These are phyloP conservation scores for Centella asiatica DNA, from an alignment of 129 eudicot genomes.

Conservation along the genomic window DNA sequence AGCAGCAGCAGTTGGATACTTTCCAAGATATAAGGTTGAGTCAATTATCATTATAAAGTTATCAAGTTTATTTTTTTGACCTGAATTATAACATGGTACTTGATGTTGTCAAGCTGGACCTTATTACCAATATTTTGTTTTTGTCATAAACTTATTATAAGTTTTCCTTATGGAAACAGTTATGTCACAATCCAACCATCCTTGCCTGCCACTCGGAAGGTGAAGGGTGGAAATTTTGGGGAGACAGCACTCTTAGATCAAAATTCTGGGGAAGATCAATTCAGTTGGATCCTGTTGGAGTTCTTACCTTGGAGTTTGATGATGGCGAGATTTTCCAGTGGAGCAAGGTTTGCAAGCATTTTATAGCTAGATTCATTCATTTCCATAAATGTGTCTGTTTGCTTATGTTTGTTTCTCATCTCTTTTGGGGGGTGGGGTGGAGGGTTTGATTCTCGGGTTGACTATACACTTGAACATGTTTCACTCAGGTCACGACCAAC, in stretches of 20 bases:
- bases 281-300: conserved; percentile 59
- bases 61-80: too few relatives aligned
- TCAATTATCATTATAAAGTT: too few relatives aligned
- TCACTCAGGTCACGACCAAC: conserved; percentile 45
- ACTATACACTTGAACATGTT: background rate
- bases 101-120: background rate
- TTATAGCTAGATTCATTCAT: background rate
- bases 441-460: background rate
- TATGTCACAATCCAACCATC: conserved; percentile 91
- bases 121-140: background rate
- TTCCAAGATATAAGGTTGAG: too few relatives aligned
- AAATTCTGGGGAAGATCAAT: conserved; percentile 81
- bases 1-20: too few relatives aligned
- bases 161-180: conserved; percentile 31
- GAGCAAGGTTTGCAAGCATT: conserved; percentile 37
- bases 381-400: too few relatives aligned
- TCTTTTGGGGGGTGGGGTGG: too few relatives aligned
- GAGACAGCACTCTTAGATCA: conserved; percentile 68
- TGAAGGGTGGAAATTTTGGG: conserved; percentile 88
- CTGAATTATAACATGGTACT: too few relatives aligned
- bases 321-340: conserved; percentile 53
- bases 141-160: background rate
- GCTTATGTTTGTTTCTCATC: too few relatives aligned
- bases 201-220: conserved; percentile 93
- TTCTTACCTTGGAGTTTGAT: conserved; percentile 46